phyloP scores from a whole-genome alignment of 768 basidiomycete genomes.

The Porpolomopsis calyptriformis region DNA sequence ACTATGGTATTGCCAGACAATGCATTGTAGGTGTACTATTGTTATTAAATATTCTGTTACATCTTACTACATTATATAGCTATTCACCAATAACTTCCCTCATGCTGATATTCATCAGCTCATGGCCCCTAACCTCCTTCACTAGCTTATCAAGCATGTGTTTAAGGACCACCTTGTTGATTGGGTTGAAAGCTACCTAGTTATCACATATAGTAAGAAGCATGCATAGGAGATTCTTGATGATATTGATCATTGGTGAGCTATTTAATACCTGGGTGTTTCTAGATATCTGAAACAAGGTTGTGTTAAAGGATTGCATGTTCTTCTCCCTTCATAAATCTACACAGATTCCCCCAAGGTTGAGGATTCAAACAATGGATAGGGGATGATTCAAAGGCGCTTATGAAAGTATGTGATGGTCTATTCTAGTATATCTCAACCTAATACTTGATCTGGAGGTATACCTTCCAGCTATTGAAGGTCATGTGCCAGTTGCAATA shows the following conservation, averaged over 20 bases:
- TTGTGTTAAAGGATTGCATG: constrained; percentile 1
- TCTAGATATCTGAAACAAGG: not conserved
- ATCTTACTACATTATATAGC: constrained; percentile 14
- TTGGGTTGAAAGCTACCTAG: constrained; percentile 26
- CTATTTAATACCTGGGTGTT: constrained; percentile 4
- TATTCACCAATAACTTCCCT: constrained; percentile 25
- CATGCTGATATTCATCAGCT: constrained; percentile 26
- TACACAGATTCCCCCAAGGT: constrained; percentile 8
- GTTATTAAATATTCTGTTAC: not conserved
- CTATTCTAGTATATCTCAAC: not conserved
- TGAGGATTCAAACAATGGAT: constrained; percentile 10
- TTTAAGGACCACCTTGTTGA: constrained; percentile 33
- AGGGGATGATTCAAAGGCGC: constrained; percentile 10
- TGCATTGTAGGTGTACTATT: constrained; percentile 19
- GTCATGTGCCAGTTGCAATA: constrained; percentile 21
- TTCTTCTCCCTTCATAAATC: constrained; percentile 4
- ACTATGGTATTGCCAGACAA: constrained; percentile 22
- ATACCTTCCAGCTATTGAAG: constrained; percentile 23
- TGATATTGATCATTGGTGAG: constrained; percentile 27
- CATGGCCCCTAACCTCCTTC: constrained; percentile 25
- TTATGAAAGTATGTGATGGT: constrained; percentile 7
- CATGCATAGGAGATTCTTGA: constrained; percentile 19
- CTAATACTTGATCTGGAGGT: constrained; percentile 13
- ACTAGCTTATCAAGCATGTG: constrained; percentile 32
- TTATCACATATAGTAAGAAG: constrained; percentile 10